Evolutionary conservation across 2,329 filamentous ascomycete species (phyloP).

Genomic region (Trichoderma hamatum): DNA sequence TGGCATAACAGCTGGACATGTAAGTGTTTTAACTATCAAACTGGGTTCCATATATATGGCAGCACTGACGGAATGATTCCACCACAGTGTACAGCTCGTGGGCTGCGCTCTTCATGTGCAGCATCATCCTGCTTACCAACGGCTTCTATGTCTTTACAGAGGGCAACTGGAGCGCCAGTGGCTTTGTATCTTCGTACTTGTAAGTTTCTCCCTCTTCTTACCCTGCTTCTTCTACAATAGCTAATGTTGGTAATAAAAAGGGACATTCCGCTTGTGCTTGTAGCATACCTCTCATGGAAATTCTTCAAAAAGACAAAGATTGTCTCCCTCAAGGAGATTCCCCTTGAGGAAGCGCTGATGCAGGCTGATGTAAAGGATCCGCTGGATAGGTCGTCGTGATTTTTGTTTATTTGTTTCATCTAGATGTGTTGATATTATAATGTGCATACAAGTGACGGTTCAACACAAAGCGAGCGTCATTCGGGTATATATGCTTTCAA

Average conservation of each 20-base stretch:
- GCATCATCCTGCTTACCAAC: slow-evolving; percentile 69
- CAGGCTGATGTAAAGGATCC: slow-evolving; percentile 36
- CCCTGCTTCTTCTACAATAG: neutral
- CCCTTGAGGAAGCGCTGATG: slow-evolving; percentile 55
- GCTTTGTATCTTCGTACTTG: slow-evolving; percentile 66
- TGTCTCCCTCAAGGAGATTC: slow-evolving; percentile 54
- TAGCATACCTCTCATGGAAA: slow-evolving; percentile 66
- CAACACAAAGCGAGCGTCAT: neutral
- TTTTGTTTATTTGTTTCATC: neutral
- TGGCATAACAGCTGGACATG: slow-evolving; percentile 67
- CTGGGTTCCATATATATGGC: neutral
- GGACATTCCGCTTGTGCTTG: slow-evolving; percentile 61
- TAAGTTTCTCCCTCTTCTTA: slow-evolving; percentile 42
- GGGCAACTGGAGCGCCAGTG: slow-evolving; percentile 60
- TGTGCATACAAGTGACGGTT: neutral
- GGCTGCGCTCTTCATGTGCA: slow-evolving; percentile 60
- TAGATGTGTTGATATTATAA: neutral
- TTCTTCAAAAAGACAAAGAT: slow-evolving; percentile 63
- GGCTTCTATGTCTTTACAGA: slow-evolving; percentile 66
- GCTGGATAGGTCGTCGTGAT: neutral
- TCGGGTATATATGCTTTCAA: neutral
- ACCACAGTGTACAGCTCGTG: slow-evolving; percentile 61
- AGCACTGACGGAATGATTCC: neutral
- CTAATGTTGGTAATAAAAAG: slow-evolving; percentile 40
- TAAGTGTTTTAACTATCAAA: slow-evolving; percentile 43